Base-by-base conservation (phyloP, 768 basidiomycete species). In the Trametes meyenii region DNA sequence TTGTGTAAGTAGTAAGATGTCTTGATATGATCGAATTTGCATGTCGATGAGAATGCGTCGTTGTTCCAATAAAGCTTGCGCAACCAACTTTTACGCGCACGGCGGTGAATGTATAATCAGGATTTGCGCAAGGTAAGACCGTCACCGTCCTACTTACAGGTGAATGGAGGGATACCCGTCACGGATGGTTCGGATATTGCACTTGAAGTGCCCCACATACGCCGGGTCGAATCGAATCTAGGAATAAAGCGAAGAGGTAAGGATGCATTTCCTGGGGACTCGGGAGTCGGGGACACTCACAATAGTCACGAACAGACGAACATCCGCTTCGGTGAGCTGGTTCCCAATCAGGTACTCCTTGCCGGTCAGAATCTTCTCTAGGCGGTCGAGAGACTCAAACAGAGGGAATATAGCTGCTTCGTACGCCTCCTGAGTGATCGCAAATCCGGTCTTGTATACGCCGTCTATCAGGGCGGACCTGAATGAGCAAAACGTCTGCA, bases 131-230 rank as follows among this genome's bases (percentile, higher is more conserved):
- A n/a, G n/a, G n/a, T n/a, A n/a, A n/a, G n/a, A n/a, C n/a, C n/a
- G n/a, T n/a, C n/a, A n/a, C n/a, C 29, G 8, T 8, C 29, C 50
- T n/a, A 75, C 81, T 46, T 56, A 83, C 85, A 72, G 71, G 76
- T 98, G 83, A 50, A 97, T 83, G 50, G 86, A 82, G 19, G 96
- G 95, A 74, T 95, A 98, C 6, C 90, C 90, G 69, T 86, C 78
- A 23, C 96, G 92, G 70, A 97, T 91, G 44, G 83, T 86, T 33
- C 88, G 86, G 65, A 93, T 72, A 79, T 96, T 95, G 77, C 94
- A 96, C 68, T 98, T 98, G 83, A 98, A 98, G 72, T 94, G 92
- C 0, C 88, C 85, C 49, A 89, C 83, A 74, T 98, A 98, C 16
- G 90, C 96, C 1, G 88, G 87, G 68, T 96, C 94, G 75, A 95